These are phyloP conservation scores for Ophiostoma sp. DNA, from an alignment of 2,329 filamentous ascomycete genomes.

Conservation along the genomic window DNA sequence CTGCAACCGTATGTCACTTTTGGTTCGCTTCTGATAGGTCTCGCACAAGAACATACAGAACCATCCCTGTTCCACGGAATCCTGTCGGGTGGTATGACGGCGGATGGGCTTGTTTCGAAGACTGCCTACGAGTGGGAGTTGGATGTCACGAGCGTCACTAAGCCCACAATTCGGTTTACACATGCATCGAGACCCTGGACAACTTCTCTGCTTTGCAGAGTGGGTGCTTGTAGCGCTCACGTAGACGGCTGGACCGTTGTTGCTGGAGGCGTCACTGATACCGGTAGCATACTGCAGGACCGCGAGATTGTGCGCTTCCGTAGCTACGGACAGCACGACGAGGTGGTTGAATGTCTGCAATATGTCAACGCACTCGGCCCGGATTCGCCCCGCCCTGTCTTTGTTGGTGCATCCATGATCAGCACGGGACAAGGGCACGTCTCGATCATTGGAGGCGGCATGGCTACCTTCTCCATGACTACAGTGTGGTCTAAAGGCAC, in stretches of 20 bases:
- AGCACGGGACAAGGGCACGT: constrained; percentile 45
- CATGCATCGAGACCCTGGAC: background rate
- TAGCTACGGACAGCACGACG: constrained; percentile 30
- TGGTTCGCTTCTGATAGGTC: constrained; percentile 38
- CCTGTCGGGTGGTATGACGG: constrained; percentile 64
- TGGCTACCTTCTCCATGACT: constrained; percentile 86
- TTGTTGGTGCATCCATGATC: constrained; percentile 62
- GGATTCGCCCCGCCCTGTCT: constrained; percentile 50
- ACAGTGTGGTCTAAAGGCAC: constrained; percentile 70
- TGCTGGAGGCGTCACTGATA: constrained; percentile 41
- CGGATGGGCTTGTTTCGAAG: constrained; percentile 56
- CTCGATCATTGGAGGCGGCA: constrained; percentile 70
- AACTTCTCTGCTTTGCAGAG: constrained; percentile 19
- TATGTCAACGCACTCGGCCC: background rate
- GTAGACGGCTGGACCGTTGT: constrained; percentile 28
- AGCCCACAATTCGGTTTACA: constrained; percentile 21
- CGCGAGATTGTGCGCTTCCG: constrained; percentile 48
- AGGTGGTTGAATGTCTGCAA: constrained; percentile 28
- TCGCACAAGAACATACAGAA: background rate
- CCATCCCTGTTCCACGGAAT: constrained; percentile 50
- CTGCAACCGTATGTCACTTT: constrained; percentile 38
- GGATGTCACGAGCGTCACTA: constrained; percentile 35
- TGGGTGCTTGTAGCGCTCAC: constrained; percentile 20
- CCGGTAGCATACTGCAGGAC: constrained; percentile 40
- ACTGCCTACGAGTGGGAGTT: constrained; percentile 63